Conservation (phyloP, 352 stramenopile species). For the Phytophthora agathidicida region DNA sequence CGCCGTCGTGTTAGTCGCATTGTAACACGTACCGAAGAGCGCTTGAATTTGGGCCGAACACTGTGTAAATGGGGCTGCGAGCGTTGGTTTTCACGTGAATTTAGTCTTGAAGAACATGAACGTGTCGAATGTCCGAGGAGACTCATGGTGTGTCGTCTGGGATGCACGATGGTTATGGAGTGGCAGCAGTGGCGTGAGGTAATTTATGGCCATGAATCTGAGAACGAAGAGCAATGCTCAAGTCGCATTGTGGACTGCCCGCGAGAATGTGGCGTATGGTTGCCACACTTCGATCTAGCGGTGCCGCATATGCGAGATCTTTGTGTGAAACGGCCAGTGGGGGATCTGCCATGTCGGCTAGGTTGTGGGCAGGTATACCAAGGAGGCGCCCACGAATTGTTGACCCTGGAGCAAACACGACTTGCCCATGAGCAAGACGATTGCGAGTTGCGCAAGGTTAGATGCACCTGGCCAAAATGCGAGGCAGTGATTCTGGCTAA, state of each 20-base stretch:
- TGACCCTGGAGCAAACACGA: constrained; percentile 69
- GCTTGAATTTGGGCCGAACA: constrained; percentile 36
- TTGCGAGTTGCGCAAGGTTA: constrained; percentile 65
- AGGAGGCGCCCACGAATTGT: constrained; percentile 60
- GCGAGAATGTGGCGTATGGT: constrained; percentile 72
- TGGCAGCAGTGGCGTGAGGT: constrained; percentile 48
- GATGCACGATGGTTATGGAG: constrained; percentile 59
- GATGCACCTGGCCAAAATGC: constrained; percentile 79
- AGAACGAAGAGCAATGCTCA: constrained; percentile 44
- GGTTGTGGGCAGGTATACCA: constrained; percentile 63
- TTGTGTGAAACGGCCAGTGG: constrained; percentile 66
- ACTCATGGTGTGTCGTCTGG: constrained; percentile 71
- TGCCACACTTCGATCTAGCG: constrained; percentile 49
- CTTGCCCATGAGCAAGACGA: constrained; percentile 76
- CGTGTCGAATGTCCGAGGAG: constrained; percentile 59
- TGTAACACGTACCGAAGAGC: constrained; percentile 46
- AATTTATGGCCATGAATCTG: constrained; percentile 65
- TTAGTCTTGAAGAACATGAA: constrained; percentile 58
- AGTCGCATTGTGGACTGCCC: constrained; percentile 63
- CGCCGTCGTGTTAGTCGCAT: constrained; percentile 65
- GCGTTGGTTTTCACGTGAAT: constrained; percentile 50
- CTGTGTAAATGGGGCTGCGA: constrained; percentile 72
- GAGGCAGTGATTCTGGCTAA: constrained; percentile 51
- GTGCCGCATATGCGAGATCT: constrained; percentile 59
- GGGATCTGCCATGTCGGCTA: constrained; percentile 62